These are phyloP conservation scores for Pichia sp. DNA, from an alignment of 1,139 yeast species.

Conservation along the genomic window DNA sequence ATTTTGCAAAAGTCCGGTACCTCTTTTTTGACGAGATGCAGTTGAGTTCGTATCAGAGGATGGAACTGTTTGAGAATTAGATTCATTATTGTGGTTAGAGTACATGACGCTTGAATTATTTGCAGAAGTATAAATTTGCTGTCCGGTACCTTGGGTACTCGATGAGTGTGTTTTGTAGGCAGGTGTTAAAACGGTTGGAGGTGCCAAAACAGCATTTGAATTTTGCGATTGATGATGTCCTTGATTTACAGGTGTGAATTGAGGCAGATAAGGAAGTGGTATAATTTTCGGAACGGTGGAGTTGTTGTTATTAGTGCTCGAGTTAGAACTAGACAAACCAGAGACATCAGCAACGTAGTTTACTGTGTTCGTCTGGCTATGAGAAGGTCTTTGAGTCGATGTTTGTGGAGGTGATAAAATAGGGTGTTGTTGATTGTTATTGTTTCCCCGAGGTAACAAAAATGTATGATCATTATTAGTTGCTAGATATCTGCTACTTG, in stretches of 20 bases:
- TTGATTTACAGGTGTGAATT: slow-evolving; percentile 6
- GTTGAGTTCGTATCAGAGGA: background rate
- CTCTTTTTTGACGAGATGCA: background rate
- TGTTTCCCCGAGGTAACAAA: background rate
- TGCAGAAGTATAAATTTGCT: background rate
- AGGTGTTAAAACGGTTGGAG: slow-evolving; percentile 14
- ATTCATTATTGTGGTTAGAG: background rate
- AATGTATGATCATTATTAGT: slow-evolving; percentile 16
- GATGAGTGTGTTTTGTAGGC: slow-evolving; percentile 5
- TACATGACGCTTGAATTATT: slow-evolving; percentile 4
- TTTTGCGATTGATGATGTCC: background rate
- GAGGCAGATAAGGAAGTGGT: slow-evolving; percentile 3
- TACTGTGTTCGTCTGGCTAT: slow-evolving; percentile 7
- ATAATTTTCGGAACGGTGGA: background rate
- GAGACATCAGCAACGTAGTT: slow-evolving; percentile 4
- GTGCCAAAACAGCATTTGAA: slow-evolving; percentile 1
- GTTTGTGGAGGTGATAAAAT: background rate
- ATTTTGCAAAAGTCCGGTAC: slow-evolving; percentile 12
- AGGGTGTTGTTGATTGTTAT: slow-evolving; percentile 1
- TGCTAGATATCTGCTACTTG: slow-evolving; percentile 12
- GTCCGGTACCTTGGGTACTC: slow-evolving; percentile 1
- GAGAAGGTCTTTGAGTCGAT: background rate
- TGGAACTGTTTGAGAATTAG: background rate
- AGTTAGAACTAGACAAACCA: background rate
- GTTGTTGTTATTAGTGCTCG: background rate